Percentiles rank a stretch among this genome's conserved stretches.
These are phyloP conservation scores for Diaporthe longicolla DNA, from an alignment of 2,329 filamentous ascomycete species.

Conservation along the genomic window DNA sequence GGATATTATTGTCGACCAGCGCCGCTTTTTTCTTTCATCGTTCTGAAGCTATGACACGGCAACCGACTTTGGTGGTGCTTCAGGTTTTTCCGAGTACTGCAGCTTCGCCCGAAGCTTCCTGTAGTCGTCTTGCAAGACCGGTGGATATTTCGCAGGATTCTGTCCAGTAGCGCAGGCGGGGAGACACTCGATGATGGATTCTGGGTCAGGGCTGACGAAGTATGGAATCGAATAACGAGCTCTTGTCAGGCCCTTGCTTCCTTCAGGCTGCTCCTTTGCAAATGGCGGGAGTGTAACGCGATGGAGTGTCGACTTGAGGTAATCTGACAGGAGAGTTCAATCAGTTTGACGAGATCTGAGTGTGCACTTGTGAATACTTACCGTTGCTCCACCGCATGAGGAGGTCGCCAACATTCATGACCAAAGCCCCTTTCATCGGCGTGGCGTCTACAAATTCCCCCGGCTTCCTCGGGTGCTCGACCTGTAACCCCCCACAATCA, in stretches of 20 bases:
- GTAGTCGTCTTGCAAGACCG: constrained; percentile 46
- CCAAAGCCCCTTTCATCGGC: constrained; percentile 37
- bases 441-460: constrained; percentile 42
- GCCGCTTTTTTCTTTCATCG: neutral
- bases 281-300: constrained; percentile 38
- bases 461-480: constrained; percentile 46
- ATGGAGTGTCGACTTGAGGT: constrained; percentile 43
- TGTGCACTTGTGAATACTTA: neutral
- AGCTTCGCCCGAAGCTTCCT: constrained; percentile 40
- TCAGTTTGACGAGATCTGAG: neutral
- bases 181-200: constrained; percentile 65
- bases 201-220: constrained; percentile 65
- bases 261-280: constrained; percentile 54
- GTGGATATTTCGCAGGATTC: constrained; percentile 63
- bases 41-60: neutral
- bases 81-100: constrained; percentile 40
- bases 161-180: constrained; percentile 58
- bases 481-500: constrained; percentile 58
- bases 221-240: constrained; percentile 71
- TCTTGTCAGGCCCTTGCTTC: constrained; percentile 31
- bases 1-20: too few relatives aligned
- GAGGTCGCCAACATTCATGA: constrained; percentile 43
- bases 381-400: constrained; percentile 44
- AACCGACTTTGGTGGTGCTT: constrained; percentile 8
- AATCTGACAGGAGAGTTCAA: constrained; percentile 19